Conservation (phyloP, 2,329 filamentous ascomycete species). For the Colletotrichum trifolii region DNA sequence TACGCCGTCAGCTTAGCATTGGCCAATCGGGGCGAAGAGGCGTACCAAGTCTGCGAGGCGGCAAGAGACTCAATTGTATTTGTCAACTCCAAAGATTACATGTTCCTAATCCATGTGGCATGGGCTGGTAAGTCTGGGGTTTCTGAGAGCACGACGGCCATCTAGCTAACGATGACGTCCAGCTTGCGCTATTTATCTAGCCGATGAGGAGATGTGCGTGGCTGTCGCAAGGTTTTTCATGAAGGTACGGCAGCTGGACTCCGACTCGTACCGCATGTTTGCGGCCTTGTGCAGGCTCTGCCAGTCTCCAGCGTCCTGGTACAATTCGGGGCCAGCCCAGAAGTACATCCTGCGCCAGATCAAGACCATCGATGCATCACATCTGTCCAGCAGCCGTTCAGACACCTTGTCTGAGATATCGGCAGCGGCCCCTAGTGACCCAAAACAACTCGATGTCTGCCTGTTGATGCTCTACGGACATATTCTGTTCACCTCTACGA, state of each 20-base stretch:
- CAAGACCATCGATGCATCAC: conserved; percentile 82
- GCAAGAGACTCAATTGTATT: conserved; percentile 87
- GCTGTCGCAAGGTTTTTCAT: conserved; percentile 85
- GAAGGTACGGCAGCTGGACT: conserved; percentile 81
- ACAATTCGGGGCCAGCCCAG: conserved; percentile 83
- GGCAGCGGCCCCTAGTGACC: conserved; percentile 28
- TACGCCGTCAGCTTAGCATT: conserved; percentile 83
- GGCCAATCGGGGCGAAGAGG: conserved; percentile 73
- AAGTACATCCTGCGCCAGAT: conserved; percentile 94
- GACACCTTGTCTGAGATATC: conserved; percentile 45
- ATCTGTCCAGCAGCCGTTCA: conserved; percentile 38
- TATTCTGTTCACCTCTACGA: conserved; percentile 85
- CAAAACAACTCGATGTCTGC: conserved; percentile 74
- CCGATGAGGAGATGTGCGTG: conserved; percentile 81
- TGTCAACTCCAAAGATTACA: conserved; percentile 73
- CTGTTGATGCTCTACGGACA: conserved; percentile 91
- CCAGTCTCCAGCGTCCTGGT: conserved; percentile 78
- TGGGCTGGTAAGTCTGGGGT: conserved; percentile 70
- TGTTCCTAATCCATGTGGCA: conserved; percentile 79
- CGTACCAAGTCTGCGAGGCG: conserved; percentile 83
- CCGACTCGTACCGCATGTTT: conserved; percentile 87
- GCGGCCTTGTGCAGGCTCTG: conserved; percentile 80
- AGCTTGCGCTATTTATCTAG: conserved; percentile 85
- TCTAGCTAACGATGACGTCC: conserved; percentile 34
- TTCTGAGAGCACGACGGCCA: not conserved